phyloP scores from a whole-genome alignment of 306 rosid genomes.

The Parietaria judaica region DNA sequence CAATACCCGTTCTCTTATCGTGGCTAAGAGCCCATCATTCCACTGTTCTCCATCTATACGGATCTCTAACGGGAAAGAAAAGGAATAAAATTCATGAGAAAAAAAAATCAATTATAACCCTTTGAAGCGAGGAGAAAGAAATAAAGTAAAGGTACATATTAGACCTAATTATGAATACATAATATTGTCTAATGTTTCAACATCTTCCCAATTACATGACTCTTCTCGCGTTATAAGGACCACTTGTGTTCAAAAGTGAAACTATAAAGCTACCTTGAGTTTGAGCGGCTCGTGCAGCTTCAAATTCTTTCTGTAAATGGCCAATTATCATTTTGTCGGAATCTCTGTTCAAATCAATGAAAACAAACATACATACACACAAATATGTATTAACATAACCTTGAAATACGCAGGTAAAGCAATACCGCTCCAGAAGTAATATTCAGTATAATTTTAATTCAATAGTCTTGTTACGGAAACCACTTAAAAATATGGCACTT shows the following conservation, averaged over 20 bases:
- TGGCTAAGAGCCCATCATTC: constrained; percentile 93
- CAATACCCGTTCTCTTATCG: constrained; percentile 82
- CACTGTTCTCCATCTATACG: constrained; percentile 66
- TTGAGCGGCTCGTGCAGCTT: constrained; percentile 73
- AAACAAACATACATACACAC: neutral
- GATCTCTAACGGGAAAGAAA: constrained; percentile 38
- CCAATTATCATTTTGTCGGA: constrained; percentile 77
- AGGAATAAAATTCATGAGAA: constrained; percentile 2
- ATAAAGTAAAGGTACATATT: neutral
- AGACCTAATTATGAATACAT: constrained; percentile 1
- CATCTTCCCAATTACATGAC: neutral
- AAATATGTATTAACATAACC: neutral
- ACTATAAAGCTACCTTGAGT: constrained; percentile 56
- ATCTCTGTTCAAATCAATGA: constrained; percentile 48
- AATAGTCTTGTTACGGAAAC: neutral
- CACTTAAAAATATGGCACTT: too few species aligned
- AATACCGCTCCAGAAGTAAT: neutral
- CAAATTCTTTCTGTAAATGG: constrained; percentile 79
- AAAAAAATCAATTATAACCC: neutral
- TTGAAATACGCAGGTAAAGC: neutral
- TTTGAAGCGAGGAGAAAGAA: neutral
- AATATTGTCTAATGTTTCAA: constrained; percentile 1
- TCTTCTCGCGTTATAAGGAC: constrained; percentile 3
- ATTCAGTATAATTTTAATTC: neutral
- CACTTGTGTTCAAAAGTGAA: neutral